These are phyloP conservation scores for Euphorbia pulcherrima DNA, from an alignment of 345 rosid genomes.

Conservation along the genomic window DNA sequence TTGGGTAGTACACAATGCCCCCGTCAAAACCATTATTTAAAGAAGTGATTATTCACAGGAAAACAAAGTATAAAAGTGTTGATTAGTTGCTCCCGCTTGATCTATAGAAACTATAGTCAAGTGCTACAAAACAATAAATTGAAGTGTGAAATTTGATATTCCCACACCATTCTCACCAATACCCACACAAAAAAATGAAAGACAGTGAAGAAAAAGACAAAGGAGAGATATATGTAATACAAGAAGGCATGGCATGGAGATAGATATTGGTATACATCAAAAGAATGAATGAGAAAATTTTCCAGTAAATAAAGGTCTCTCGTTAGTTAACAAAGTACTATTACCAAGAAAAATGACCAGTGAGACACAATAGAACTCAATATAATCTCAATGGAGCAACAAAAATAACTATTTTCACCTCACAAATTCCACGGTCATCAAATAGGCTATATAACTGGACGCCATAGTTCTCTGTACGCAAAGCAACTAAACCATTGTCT, in stretches of 20 bases:
- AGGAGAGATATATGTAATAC: background rate
- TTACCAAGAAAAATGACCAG: background rate
- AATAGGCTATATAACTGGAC: slow-evolving; percentile 82
- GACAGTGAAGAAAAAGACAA: background rate
- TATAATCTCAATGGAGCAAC: background rate
- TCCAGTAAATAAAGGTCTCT: background rate
- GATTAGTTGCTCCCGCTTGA: background rate
- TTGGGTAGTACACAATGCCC: background rate
- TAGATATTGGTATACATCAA: background rate
- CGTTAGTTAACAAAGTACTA: background rate
- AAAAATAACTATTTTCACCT: slow-evolving; percentile 47
- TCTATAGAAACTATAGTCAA: background rate
- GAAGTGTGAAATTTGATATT: background rate
- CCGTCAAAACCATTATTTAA: background rate
- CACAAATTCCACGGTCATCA: slow-evolving; percentile 73
- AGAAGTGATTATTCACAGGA: background rate
- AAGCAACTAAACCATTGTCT: slow-evolving; percentile 67
- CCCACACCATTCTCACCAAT: background rate
- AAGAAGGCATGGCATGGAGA: background rate
- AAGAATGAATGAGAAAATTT: background rate
- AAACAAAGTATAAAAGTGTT: background rate
- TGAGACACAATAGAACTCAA: background rate
- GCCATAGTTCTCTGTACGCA: slow-evolving; percentile 69
- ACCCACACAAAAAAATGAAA: background rate
- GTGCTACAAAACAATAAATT: background rate